Percentiles rank a stretch among this genome's conserved stretches.
Conservation (phyloP, 202 grass and related monocot genomes). For the Schoenoplectus tabernaemontani region DNA sequence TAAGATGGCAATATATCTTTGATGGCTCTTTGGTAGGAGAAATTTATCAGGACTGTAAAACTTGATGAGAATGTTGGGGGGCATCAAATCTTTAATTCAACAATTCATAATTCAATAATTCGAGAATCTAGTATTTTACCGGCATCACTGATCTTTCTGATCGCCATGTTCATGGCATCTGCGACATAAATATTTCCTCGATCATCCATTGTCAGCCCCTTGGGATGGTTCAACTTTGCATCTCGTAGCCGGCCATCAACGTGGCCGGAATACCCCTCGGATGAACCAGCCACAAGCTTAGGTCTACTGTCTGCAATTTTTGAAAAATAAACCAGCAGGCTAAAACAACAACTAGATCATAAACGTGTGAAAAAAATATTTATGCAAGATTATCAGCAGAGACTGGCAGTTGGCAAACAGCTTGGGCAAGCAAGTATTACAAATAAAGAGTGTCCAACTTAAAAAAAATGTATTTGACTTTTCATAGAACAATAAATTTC, state of each 20-base stretch:
- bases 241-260: conserved; percentile 70
- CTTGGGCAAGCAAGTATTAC: not conserved
- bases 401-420: not conserved
- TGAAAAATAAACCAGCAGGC: conserved; percentile 21
- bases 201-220: conserved; percentile 71
- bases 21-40: not conserved
- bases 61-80: conserved; percentile 26
- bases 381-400: not conserved
- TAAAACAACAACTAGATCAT: not conserved
- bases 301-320: conserved; percentile 83
- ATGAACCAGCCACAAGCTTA: conserved; percentile 82
- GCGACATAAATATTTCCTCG: conserved; percentile 95
- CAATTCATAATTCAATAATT: not conserved
- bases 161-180: conserved; percentile 93
- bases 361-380: not conserved
- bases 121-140: conserved; percentile 46
- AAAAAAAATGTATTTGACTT: not conserved
- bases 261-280: conserved; percentile 83
- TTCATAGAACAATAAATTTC: conserved; percentile 9
- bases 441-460: not conserved
- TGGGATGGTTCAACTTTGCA: conserved; percentile 90
- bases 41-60: conserved; percentile 13
- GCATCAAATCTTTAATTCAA: conserved; percentile 12
- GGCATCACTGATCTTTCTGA: conserved; percentile 92
- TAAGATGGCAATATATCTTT: not conserved